phyloP scores from a whole-genome alignment of 331 rosid genomes.

The Erythrophleum ivorense region DNA sequence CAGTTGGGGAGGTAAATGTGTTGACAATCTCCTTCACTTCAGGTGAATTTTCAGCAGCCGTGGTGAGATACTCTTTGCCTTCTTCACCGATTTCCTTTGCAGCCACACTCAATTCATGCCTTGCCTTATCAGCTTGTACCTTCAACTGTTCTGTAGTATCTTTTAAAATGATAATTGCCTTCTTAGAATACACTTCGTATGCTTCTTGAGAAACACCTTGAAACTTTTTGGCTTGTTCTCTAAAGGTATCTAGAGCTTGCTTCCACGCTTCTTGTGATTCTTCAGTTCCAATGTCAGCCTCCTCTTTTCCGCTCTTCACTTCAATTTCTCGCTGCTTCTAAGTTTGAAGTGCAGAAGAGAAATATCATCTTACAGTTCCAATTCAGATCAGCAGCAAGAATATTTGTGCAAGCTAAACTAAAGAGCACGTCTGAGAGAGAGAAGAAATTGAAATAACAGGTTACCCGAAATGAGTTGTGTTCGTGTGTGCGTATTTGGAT shows the following conservation, averaged over 20 bases:
- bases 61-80: slow-evolving; percentile 68
- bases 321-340: slow-evolving; percentile 63
- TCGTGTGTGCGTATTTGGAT: neutral
- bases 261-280: slow-evolving; percentile 86
- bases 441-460: neutral
- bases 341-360: slow-evolving; percentile 17
- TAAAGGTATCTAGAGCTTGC: slow-evolving; percentile 74
- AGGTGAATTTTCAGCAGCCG: slow-evolving; percentile 75
- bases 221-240: slow-evolving; percentile 80
- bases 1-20: slow-evolving; percentile 62
- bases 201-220: slow-evolving; percentile 83
- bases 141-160: slow-evolving; percentile 79
- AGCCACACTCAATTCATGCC: slow-evolving; percentile 62
- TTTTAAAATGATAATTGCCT: slow-evolving; percentile 70
- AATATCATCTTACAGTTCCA: slow-evolving; percentile 21
- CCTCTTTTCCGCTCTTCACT: slow-evolving; percentile 56
- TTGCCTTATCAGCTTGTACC: slow-evolving; percentile 82
- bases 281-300: slow-evolving; percentile 47
- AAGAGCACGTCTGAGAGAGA: neutral
- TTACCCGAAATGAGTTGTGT: neutral
- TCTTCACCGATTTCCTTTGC: slow-evolving; percentile 77
- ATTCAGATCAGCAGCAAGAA: slow-evolving; percentile 18
- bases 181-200: slow-evolving; percentile 76
- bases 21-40: slow-evolving; percentile 87
- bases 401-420: neutral